Evolutionary conservation across 2,329 filamentous ascomycete species (phyloP), one percentile per base, ranked within the genome.

Genomic region (Botrytis pseudocinerea): DNA sequence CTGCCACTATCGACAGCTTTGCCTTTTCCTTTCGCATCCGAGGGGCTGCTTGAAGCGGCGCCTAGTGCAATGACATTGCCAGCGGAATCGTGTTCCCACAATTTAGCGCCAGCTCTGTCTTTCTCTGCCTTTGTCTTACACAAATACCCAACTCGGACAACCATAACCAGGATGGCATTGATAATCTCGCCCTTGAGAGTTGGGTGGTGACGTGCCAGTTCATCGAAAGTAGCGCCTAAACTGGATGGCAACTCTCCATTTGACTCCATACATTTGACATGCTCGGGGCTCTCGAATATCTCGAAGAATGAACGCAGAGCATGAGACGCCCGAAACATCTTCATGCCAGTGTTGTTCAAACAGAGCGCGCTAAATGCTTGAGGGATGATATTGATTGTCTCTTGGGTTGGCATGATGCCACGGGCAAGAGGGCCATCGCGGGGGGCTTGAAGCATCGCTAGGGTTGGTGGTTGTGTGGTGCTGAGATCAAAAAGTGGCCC

Each of bases 331-430:
- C 94, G 90, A 78, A 99, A 97, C 80, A 98, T 87, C 78, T 92
- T 92, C 86, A 98, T 92, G 14, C 96, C 96, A 42, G 89, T 86
- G 75, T 93, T 92, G 78, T 98, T 98, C 72, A 99, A 84, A 77
- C 93, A 99, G 70, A 99, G 97, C 8, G 96, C 95, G 75, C 95
- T 95, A 78, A 99, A 92, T 3, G 95, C 94, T 73, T 91, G 90
- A 0, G 96, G 95, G 5, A 99, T 90, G 73, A 93, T 92, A 51
- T 90, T 90, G 76, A 99, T 97, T 62, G 95, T 94, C 79, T 99
- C 97, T 4, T 90, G 87, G 1, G 95, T 93, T n/a, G 95, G 90
- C 74, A 98, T 85, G 71, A 99, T 95, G 5, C 93, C 93, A 60
- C 86, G 83, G 42, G 93, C 92, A 40, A 90, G 81, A 8, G 83